phyloP scores from a whole-genome alignment of 139 green algal genomes.

The Dunaliella primolecta region DNA sequence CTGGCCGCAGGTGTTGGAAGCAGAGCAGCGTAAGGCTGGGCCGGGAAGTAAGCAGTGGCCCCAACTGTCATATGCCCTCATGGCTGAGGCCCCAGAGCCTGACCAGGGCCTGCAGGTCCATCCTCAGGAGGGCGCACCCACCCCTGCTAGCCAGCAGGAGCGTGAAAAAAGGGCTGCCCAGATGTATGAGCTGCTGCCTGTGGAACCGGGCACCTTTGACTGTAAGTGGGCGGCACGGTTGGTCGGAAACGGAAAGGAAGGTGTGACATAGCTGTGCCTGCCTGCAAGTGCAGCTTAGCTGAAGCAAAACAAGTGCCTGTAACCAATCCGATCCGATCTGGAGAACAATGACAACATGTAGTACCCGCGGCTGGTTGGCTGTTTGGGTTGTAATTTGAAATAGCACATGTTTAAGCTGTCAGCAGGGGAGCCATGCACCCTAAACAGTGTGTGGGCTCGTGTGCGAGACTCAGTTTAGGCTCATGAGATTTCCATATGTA shows the following conservation, averaged over 20 bases:
- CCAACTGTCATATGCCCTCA: not conserved
- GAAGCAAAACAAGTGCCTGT: no score
- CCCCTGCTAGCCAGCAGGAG: not conserved
- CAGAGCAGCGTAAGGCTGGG: not conserved
- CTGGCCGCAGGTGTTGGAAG: not conserved
- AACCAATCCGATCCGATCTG: no score
- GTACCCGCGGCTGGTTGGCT: no score
- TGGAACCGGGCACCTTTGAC: not conserved
- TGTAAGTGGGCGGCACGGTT: not conserved
- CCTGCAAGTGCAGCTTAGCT: not conserved
- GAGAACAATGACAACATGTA: no score
- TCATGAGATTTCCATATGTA: no score
- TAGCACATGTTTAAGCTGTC: no score
- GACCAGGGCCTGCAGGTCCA: not conserved
- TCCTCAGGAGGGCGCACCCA: not conserved
- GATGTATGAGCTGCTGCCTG: conserved; percentile 21
- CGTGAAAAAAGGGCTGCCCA: not conserved
- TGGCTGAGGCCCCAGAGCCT: not conserved
- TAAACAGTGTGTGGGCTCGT: no score
- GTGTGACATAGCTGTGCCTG: no score
- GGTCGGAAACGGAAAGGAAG: not conserved
- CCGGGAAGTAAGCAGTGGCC: not conserved
- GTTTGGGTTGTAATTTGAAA: no score
- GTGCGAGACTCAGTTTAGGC: no score
- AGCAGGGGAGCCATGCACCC: no score